Percentiles rank a stretch among this genome's conserved stretches.
phyloP scores from a whole-genome alignment of 2,329 filamentous ascomycete genomes.

The Diplodia intermedia region DNA sequence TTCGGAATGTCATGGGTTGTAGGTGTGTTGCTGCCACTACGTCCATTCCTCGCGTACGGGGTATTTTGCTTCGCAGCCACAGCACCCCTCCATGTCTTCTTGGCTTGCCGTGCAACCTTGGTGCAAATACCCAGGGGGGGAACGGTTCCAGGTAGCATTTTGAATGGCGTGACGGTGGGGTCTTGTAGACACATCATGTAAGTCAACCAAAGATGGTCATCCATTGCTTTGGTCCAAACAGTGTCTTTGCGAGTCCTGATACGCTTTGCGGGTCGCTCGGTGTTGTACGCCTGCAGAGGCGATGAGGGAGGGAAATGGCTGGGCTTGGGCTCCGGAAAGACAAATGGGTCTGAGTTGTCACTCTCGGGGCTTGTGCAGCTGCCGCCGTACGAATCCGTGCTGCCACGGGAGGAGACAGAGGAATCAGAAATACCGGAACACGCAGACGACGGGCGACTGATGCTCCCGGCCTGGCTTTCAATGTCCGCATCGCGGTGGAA shows the following conservation, averaged over 20 bases:
- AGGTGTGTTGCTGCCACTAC: conserved; percentile 58
- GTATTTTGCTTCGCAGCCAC: conserved; percentile 43
- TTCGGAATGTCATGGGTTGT: conserved; percentile 48
- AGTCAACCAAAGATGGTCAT: conserved; percentile 70
- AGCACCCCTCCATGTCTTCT: conserved; percentile 64
- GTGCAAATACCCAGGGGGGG: conserved; percentile 70
- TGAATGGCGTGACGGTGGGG: conserved; percentile 70
- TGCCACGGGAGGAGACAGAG: conserved; percentile 66
- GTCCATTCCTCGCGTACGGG: conserved; percentile 52
- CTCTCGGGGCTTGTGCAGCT: conserved; percentile 68
- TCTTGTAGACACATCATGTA: conserved; percentile 71
- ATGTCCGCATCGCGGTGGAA: conserved; percentile 45
- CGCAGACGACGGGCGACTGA: conserved; percentile 63
- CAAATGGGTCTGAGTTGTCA: conserved; percentile 64
- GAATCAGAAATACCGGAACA: conserved; percentile 68
- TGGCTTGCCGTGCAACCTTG: conserved; percentile 67
- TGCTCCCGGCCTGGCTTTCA: conserved; percentile 50
- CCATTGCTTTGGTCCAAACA: conserved; percentile 68
- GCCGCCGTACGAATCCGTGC: conserved; percentile 63
- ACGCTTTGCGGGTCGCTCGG: conserved; percentile 48
- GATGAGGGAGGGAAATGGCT: conserved; percentile 42
- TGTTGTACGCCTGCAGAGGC: conserved; percentile 41
- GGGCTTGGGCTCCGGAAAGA: conserved; percentile 49
- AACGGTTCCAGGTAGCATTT: conserved; percentile 68
- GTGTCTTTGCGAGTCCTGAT: conserved; percentile 51